Evolutionary conservation across 768 basidiomycete species (phyloP).

Genomic region (Sutorius australiensis): DNA sequence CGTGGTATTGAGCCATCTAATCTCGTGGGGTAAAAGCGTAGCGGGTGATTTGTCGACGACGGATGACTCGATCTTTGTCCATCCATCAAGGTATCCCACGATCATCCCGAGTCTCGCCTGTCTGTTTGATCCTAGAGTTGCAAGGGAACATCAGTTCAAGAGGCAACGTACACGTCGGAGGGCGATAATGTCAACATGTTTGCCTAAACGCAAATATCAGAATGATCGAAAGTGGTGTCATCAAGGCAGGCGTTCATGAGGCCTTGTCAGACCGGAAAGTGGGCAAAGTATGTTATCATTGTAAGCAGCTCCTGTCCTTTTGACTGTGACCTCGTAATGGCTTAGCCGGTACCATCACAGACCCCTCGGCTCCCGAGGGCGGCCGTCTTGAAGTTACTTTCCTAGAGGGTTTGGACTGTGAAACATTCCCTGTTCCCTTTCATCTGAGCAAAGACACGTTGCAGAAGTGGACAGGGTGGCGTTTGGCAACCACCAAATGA

Average conservation of each 20-base stretch:
- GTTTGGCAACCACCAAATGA: no score
- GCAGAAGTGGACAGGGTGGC: constrained; percentile 56
- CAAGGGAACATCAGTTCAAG: constrained; percentile 57
- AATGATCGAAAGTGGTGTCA: constrained; percentile 71
- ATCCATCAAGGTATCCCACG: constrained; percentile 54
- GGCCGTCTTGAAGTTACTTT: constrained; percentile 55
- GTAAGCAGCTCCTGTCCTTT: neutral
- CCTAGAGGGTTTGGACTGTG: constrained; percentile 56
- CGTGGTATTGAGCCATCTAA: constrained; percentile 4
- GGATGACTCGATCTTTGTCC: constrained; percentile 41
- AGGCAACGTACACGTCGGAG: constrained; percentile 52
- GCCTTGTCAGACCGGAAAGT: constrained; percentile 67
- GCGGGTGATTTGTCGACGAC: neutral
- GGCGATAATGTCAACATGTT: constrained; percentile 30
- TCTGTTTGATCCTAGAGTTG: constrained; percentile 52
- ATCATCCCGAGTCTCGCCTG: neutral
- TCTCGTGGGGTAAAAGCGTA: neutral
- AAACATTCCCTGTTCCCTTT: constrained; percentile 57
- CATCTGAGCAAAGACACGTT: constrained; percentile 48
- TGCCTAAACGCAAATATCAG: constrained; percentile 33
- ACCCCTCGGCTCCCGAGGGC: constrained; percentile 41
- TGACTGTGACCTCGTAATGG: constrained; percentile 1
- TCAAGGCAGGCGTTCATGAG: constrained; percentile 48
- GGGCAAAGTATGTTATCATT: constrained; percentile 43
- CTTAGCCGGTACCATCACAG: constrained; percentile 60